Conservation (phyloP, 768 basidiomycete genomes). For the Serendipita sp. region DNA sequence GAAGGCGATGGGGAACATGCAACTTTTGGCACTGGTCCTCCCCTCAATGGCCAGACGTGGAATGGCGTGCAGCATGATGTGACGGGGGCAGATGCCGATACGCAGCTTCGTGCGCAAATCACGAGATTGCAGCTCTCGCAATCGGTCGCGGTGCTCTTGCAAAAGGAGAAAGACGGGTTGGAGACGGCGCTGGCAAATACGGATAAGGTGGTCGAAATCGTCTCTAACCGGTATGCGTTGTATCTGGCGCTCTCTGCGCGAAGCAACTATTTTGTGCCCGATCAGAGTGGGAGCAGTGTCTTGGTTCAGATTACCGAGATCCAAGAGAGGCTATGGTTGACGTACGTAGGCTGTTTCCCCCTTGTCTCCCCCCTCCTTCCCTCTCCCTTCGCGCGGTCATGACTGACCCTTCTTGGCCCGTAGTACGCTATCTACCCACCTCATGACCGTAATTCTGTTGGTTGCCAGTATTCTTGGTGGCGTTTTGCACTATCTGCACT, state of each 20-base stretch:
- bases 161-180: neutral
- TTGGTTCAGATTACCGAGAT: neutral
- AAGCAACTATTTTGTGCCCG: neutral
- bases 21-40: too few relatives aligned
- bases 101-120: neutral
- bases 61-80: neutral
- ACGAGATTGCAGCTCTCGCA: neutral
- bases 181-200: neutral
- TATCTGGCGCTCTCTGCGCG: conserved; percentile 1
- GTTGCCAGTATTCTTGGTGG: neutral
- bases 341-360: too few relatives aligned
- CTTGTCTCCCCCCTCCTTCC: neutral
- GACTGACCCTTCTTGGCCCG: neutral
- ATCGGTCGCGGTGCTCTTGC: neutral
- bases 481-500: neutral
- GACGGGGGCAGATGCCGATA: neutral
- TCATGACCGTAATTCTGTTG: neutral
- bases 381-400: too few relatives aligned
- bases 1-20: too few relatives aligned
- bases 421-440: neutral
- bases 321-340: neutral
- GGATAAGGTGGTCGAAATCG: neutral
- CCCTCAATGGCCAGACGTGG: neutral
- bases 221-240: neutral
- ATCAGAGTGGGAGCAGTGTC: neutral